These are phyloP conservation scores for Sechiopsis laciniata DNA, from an alignment of 306 rosid genomes.

Conservation along the genomic window DNA sequence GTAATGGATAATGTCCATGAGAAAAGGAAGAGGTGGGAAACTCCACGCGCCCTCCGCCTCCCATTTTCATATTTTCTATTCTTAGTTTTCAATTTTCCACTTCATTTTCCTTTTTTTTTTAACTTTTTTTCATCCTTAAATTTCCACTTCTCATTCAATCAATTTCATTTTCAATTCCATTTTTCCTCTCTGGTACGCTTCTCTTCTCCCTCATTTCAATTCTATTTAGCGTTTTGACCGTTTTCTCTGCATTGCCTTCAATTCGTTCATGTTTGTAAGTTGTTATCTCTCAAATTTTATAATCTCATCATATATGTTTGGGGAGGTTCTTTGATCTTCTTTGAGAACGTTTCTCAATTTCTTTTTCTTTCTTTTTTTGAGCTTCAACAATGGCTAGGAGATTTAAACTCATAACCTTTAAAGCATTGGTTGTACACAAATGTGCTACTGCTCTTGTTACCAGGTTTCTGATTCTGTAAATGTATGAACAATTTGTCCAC, in stretches of 20 bases:
- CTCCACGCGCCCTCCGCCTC: conserved; percentile 22
- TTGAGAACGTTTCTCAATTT: neutral
- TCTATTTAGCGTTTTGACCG: neutral
- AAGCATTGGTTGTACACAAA: no score
- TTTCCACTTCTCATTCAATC: conserved; percentile 5
- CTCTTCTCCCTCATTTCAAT: neutral
- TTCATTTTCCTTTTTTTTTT: neutral
- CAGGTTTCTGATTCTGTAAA: neutral
- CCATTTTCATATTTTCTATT: conserved; percentile 8
- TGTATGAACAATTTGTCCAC: neutral
- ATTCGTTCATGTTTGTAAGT: neutral
- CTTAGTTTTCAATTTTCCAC: neutral
- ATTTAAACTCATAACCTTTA: no score
- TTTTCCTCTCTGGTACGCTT: neutral
- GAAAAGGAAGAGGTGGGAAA: conserved; percentile 15
- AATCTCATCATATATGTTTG: neutral
- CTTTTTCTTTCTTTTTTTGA: no score
- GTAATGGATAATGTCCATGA: conserved; percentile 1
- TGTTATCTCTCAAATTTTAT: neutral
- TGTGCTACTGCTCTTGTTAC: no score
- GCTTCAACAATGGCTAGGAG: no score
- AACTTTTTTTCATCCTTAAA: neutral
- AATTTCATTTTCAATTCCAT: neutral
- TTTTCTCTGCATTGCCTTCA: neutral
- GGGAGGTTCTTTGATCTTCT: no score